Base-by-base conservation (phyloP, 495 filamentous ascomycete species). In the Penicillium manginii region DNA sequence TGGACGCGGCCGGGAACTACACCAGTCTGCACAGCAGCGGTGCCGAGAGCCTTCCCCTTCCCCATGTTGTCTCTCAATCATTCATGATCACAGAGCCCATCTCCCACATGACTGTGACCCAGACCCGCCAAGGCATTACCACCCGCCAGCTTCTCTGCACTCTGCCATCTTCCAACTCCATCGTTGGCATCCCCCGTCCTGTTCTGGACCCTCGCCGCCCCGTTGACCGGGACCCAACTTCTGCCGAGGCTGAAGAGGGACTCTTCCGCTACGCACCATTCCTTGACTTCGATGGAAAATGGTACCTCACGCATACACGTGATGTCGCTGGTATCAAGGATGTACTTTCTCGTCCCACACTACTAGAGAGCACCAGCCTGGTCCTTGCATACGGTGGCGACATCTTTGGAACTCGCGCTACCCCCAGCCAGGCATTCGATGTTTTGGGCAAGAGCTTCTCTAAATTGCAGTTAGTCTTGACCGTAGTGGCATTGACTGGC, bases 91-190 rank as follows among this genome's bases (percentile, higher is more conserved):
- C 88, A 2, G 83, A 88, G 47, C 82, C 88, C 26, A 85, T 98
- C 59, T 85, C 86, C 29, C 83, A 89, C 50, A 86, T 98, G 70
- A 81, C 88, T 5, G 89, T 96, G 18, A 96, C 93, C 8, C 84
- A 91, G 68, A 98, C 94, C 6, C 85, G 89, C 33, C 94, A 98
- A 77, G 93, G 94, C 15, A 97, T 98, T 73, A 94, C 91, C 4
- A 86, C 85, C 22, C 87, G 90, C 18, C 87, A 92, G 57, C 79
- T 98, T 5, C 83, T 98, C 32, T 92, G 88, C 50, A 85, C 87
- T 40, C 78, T 96, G 9, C 84, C 91, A 8, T 78, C 81, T 33
- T 80, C 85, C 2, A 86, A 90, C 66, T 77, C 88, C 32, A 86
- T 98, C 55, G 75, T 92, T 52, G 87, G 84, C 23, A 89, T 98